phyloP scores from a whole-genome alignment of 2,329 filamentous ascomycete species.

The Trichoderma hamatum region DNA sequence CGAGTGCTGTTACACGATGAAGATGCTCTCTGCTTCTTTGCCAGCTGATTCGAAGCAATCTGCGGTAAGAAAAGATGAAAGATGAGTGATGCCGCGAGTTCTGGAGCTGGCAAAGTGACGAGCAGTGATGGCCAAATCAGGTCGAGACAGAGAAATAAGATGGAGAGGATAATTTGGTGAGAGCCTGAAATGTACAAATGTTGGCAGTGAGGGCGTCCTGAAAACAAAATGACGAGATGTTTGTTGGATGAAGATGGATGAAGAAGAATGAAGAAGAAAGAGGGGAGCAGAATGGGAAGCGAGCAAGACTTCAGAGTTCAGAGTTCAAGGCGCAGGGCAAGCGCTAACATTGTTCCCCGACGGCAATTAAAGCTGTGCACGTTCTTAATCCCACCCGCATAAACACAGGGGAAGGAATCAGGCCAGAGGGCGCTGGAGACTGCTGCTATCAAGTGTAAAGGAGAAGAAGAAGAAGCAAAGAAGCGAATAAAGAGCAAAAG shows the following conservation, averaged over 20 bases:
- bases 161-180: not conserved
- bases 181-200: not conserved
- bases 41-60: not conserved
- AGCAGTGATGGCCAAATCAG: not conserved
- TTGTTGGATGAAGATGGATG: not conserved
- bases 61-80: not conserved
- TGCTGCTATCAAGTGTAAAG: too few relatives aligned
- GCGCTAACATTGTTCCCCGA: not conserved
- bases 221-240: not conserved
- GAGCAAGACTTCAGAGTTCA: not conserved
- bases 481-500: too few relatives aligned
- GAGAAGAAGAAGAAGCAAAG: too few relatives aligned
- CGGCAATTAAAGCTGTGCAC: too few relatives aligned
- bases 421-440: too few relatives aligned
- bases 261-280: not conserved
- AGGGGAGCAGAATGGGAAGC: not conserved
- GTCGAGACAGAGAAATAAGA: not conserved
- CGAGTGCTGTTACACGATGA: not conserved
- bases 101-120: not conserved
- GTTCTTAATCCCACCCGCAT: too few relatives aligned
- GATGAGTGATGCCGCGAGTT: too few relatives aligned
- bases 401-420: too few relatives aligned
- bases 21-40: not conserved
- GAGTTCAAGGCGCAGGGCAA: not conserved
- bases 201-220: not conserved